These are phyloP conservation scores for Alternaria conjuncta DNA, from an alignment of 2,329 filamentous ascomycete species.

Conservation along the genomic window DNA sequence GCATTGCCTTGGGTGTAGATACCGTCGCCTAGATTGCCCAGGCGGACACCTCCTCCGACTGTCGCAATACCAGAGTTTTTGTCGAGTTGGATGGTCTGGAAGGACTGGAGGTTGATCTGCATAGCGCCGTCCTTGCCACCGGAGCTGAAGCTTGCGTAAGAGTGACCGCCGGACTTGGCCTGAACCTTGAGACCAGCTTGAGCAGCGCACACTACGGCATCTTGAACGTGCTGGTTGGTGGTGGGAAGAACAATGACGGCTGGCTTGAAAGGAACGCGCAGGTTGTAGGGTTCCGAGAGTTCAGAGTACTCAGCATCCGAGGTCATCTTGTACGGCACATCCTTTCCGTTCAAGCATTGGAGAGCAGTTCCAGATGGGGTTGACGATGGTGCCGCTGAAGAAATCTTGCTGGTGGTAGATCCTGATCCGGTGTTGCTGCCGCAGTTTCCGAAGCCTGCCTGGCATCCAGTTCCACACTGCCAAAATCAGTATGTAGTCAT, in stretches of 20 bases:
- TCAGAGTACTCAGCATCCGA: constrained; percentile 31
- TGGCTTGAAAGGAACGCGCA: constrained; percentile 52
- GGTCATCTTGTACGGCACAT: constrained; percentile 41
- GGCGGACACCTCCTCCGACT: constrained; percentile 58
- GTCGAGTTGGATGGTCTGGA: constrained; percentile 55
- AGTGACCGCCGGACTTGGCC: constrained; percentile 69
- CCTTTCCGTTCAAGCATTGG: constrained; percentile 43
- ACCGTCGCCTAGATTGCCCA: constrained; percentile 50
- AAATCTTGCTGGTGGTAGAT: constrained; percentile 20
- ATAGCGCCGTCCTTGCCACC: constrained; percentile 59
- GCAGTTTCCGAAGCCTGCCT: constrained; percentile 41
- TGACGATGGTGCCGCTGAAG: constrained; percentile 20
- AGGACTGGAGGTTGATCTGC: constrained; percentile 56
- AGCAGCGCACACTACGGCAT: constrained; percentile 64
- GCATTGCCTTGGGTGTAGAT: constrained; percentile 44
- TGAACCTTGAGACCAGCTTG: constrained; percentile 62
- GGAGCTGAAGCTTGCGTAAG: constrained; percentile 61
- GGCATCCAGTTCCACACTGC: constrained; percentile 43
- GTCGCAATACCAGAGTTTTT: constrained; percentile 50
- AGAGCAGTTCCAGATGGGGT: constrained; percentile 18
- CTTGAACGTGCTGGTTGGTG: constrained; percentile 61
- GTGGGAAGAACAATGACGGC: constrained; percentile 63
- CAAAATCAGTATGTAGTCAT: constrained; percentile 10
- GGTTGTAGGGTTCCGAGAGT: constrained; percentile 47
- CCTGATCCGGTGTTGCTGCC: constrained; percentile 20